phyloP scores from a whole-genome alignment of 2,329 filamentous ascomycete species.

The Alternaria burnsii region DNA sequence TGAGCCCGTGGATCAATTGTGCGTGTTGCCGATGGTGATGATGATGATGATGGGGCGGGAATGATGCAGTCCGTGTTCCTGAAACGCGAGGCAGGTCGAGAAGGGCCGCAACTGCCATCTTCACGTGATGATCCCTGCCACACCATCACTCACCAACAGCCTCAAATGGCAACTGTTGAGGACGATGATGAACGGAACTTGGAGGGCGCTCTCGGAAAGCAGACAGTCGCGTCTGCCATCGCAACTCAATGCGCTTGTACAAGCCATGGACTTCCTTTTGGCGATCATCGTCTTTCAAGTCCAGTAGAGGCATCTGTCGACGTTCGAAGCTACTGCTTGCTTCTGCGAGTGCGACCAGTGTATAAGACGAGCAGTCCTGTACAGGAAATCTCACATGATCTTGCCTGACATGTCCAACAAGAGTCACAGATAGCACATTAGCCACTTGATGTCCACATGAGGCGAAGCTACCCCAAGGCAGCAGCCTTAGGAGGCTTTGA shows the following conservation, averaged over 20 bases:
- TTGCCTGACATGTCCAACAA: not conserved
- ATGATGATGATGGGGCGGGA: slow-evolving; percentile 5
- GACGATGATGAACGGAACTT: not conserved
- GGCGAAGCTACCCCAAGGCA: slow-evolving; percentile 8
- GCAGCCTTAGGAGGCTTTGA: not conserved
- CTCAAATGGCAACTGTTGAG: slow-evolving; percentile 7
- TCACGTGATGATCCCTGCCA: slow-evolving; percentile 26
- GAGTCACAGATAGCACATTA: not conserved
- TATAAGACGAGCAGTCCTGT: not conserved
- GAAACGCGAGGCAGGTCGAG: slow-evolving; percentile 24
- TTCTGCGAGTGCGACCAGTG: not conserved
- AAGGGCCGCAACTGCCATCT: slow-evolving; percentile 9
- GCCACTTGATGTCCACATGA: not conserved
- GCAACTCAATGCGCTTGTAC: not conserved
- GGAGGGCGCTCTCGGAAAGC: not conserved
- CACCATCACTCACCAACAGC: not conserved
- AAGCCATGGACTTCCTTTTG: not conserved
- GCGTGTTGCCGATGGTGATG: slow-evolving; percentile 13
- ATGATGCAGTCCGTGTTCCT: slow-evolving; percentile 11
- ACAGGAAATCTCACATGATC: not conserved
- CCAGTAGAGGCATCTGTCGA: not conserved
- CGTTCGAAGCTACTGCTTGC: slow-evolving; percentile 1
- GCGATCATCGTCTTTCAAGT: not conserved
- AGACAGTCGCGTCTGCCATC: not conserved
- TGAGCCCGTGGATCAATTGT: slow-evolving; percentile 5